Conservation (phyloP, 2,329 filamentous ascomycete genomes). For the Alternaria arbusti region DNA sequence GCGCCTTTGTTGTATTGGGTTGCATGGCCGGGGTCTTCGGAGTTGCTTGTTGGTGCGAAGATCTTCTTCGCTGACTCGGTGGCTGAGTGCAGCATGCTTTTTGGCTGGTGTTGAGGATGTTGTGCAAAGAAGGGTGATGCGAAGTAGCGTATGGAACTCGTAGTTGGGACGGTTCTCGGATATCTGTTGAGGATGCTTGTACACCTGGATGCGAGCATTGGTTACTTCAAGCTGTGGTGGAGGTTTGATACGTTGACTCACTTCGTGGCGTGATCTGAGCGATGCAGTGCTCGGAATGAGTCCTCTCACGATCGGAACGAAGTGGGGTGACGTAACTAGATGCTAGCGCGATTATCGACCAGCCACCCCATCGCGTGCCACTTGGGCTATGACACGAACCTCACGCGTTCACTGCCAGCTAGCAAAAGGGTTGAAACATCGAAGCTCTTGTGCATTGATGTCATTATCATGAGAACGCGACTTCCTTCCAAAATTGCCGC, state of each 20-base stretch:
- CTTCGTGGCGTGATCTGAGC: slow-evolving; percentile 19
- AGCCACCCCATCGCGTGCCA: neutral
- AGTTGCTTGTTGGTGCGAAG: slow-evolving; percentile 66
- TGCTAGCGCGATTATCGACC: slow-evolving; percentile 2
- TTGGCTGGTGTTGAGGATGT: neutral
- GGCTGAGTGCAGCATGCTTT: slow-evolving; percentile 37
- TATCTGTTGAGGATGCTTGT: neutral
- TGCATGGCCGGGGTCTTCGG: slow-evolving; percentile 66
- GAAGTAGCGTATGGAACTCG: neutral
- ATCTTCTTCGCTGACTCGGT: slow-evolving; percentile 47
- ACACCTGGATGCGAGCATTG: slow-evolving; percentile 3
- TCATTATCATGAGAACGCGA: neutral
- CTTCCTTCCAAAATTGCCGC: neutral
- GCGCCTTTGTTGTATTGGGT: slow-evolving; percentile 75
- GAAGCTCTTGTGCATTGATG: neutral
- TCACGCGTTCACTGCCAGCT: neutral
- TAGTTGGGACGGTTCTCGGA: neutral
- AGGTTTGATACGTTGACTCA: neutral
- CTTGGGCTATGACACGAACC: neutral
- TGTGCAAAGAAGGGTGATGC: neutral
- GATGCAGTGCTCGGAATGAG: slow-evolving; percentile 8
- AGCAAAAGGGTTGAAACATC: neutral
- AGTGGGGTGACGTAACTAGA: slow-evolving; percentile 35
- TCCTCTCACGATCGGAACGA: slow-evolving; percentile 26
- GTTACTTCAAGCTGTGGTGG: neutral